A percentile compares a stretch with the other conserved stretches of the same genome.
These are phyloP conservation scores for Perkinsus olseni DNA, from an alignment of 169 alveolate genomes.

Conservation along the genomic window DNA sequence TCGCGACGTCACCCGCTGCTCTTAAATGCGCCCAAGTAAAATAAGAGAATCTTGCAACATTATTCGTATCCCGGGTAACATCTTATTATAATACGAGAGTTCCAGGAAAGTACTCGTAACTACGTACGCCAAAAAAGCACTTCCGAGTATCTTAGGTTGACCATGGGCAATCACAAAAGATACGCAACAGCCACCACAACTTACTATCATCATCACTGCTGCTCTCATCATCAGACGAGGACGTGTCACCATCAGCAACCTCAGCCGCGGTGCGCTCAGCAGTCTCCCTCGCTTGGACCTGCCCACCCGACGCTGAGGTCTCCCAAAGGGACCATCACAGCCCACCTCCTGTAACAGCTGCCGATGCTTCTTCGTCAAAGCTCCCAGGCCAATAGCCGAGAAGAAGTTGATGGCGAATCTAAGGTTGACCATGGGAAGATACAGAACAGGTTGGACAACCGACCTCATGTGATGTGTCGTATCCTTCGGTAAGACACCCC, in stretches of 20 bases:
- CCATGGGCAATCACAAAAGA: neutral
- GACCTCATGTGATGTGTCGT: conserved; percentile 46
- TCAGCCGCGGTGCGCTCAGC: neutral
- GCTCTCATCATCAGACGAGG: neutral
- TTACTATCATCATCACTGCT: neutral
- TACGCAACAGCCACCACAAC: neutral
- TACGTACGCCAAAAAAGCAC: too few relatives aligned
- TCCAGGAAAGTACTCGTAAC: too few relatives aligned
- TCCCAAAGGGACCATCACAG: neutral
- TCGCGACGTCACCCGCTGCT: too few relatives aligned
- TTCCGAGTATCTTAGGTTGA: too few relatives aligned
- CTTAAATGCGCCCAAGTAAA: too few relatives aligned
- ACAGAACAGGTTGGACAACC: neutral
- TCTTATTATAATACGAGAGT: too few relatives aligned
- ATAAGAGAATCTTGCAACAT: too few relatives aligned
- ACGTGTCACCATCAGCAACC: neutral
- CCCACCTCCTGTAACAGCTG: conserved; percentile 43
- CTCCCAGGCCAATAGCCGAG: conserved; percentile 94
- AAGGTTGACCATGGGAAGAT: conserved; percentile 43
- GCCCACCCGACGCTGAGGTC: neutral
- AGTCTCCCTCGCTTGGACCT: neutral
- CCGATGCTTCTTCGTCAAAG: conserved; percentile 84
- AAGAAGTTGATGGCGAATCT: conserved; percentile 94
- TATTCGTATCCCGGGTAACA: too few relatives aligned
- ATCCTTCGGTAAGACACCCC: conserved; percentile 88